A percentile compares a stretch with the other conserved stretches of the same genome.
Evolutionary conservation across 2,329 filamentous ascomycete species (phyloP).

Genomic region (Sporothrix pseudoabietina): DNA sequence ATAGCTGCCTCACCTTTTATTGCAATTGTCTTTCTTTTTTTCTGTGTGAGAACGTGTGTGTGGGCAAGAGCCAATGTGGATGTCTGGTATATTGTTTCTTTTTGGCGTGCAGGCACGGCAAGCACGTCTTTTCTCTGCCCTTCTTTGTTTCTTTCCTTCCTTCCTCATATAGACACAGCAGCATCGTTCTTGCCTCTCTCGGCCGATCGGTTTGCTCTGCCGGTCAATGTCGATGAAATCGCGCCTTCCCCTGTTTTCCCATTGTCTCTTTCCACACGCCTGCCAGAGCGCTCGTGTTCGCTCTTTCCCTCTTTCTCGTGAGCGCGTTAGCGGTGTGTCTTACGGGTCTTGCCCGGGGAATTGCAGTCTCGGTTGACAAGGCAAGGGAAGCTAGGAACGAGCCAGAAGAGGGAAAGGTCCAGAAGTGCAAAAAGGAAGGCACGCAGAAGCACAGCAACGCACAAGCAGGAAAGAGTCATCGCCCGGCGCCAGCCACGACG

Average conservation of each 20-base stretch:
- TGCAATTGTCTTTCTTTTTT: slow-evolving; percentile 4
- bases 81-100: slow-evolving; percentile 21
- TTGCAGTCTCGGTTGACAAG: slow-evolving; percentile 11
- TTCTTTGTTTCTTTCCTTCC: slow-evolving; percentile 4
- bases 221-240: neutral
- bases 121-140: neutral
- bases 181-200: slow-evolving; percentile 6
- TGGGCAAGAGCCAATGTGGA: slow-evolving; percentile 10
- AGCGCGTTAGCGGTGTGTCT: slow-evolving; percentile 20
- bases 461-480: slow-evolving; percentile 11
- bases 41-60: neutral
- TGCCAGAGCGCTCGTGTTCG: neutral
- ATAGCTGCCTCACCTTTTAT: slow-evolving; percentile 12
- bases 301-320: slow-evolving; percentile 10
- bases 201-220: neutral
- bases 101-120: slow-evolving; percentile 24
- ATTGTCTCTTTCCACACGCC: neutral
- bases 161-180: slow-evolving; percentile 12
- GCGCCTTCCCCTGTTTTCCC: neutral
- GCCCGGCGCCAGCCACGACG: neutral
- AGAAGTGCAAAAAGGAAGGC: slow-evolving; percentile 10
- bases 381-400: slow-evolving; percentile 7
- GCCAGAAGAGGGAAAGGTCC: slow-evolving; percentile 12
- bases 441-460: slow-evolving; percentile 7
- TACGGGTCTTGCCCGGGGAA: slow-evolving; percentile 18